phyloP scores from a whole-genome alignment of 768 basidiomycete genomes.

The Wakefieldia striispora region DNA sequence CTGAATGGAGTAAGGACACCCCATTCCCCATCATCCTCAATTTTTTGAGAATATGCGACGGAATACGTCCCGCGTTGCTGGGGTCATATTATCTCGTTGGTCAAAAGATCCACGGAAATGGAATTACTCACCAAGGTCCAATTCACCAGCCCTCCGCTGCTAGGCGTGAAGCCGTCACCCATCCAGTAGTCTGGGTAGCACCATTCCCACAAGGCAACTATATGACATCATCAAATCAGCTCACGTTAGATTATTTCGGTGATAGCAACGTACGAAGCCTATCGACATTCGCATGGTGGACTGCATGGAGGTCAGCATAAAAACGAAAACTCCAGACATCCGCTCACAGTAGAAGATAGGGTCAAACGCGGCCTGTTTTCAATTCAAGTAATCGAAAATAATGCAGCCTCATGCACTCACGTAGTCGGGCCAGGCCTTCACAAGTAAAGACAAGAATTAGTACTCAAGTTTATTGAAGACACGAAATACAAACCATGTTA shows the following conservation, averaged over 20 bases:
- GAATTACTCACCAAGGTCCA: slow-evolving; percentile 23
- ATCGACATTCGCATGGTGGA: slow-evolving; percentile 26
- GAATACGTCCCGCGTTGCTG: slow-evolving; percentile 23
- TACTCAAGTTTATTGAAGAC: not conserved
- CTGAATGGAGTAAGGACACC: slow-evolving; percentile 24
- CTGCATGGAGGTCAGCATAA: slow-evolving; percentile 4
- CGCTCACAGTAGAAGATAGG: slow-evolving; percentile 26
- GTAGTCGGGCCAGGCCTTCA: slow-evolving; percentile 21
- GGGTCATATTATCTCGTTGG: not conserved
- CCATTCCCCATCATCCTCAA: slow-evolving; percentile 19
- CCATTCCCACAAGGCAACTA: slow-evolving; percentile 32
- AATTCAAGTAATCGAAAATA: not conserved
- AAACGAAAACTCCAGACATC: not conserved
- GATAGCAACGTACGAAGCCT: slow-evolving; percentile 16
- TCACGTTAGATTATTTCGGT: too few species aligned
- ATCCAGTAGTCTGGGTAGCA: slow-evolving; percentile 30
- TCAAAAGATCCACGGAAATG: not conserved
- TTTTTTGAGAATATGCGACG: slow-evolving; percentile 19
- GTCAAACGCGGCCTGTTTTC: slow-evolving; percentile 22
- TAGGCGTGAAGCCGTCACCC: slow-evolving; percentile 19
- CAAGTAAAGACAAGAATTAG: not conserved
- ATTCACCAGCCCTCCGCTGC: slow-evolving; percentile 3
- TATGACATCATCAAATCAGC: not conserved
- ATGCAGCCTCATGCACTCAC: slow-evolving; percentile 7
- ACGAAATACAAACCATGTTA: slow-evolving; percentile 22